Conservation (phyloP, 768 basidiomycete genomes). For the Collybiopsis confluens region DNA sequence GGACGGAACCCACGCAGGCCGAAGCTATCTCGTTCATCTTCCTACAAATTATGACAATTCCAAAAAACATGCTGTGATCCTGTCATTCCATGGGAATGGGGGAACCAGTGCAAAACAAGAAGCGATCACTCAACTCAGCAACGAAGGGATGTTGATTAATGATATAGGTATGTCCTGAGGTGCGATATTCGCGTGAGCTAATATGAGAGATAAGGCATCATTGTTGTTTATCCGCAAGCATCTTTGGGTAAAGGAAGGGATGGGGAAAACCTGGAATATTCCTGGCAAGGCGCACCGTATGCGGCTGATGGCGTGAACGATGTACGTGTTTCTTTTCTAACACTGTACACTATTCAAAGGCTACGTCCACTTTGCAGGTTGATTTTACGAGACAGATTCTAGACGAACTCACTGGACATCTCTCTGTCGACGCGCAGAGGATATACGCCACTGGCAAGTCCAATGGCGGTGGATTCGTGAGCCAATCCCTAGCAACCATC, state of each 20-base stretch:
- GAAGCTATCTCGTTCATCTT: not conserved
- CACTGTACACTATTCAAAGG: too few species aligned
- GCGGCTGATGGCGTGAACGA: slow-evolving; percentile 13
- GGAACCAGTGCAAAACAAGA: too few species aligned
- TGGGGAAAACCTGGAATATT: not conserved
- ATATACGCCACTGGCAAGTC: slow-evolving; percentile 18
- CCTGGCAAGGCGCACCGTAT: slow-evolving; percentile 17
- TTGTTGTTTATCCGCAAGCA: slow-evolving; percentile 13
- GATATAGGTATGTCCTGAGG: too few species aligned
- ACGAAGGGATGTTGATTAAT: too few species aligned
- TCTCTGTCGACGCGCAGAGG: slow-evolving; percentile 15
- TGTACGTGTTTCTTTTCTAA: too few species aligned
- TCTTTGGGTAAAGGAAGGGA: slow-evolving; percentile 13
- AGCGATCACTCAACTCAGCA: too few species aligned
- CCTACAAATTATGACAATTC: too few species aligned
- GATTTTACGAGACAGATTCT: slow-evolving; percentile 11
- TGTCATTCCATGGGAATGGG: too few species aligned
- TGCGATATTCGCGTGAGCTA: too few species aligned
- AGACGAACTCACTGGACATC: slow-evolving; percentile 10
- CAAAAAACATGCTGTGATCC: too few species aligned
- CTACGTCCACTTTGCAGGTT: slow-evolving; percentile 7
- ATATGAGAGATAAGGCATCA: too few species aligned
- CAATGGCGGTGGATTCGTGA: slow-evolving; percentile 10
- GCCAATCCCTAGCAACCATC: too few species aligned
- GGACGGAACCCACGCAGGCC: not conserved